These are phyloP conservation scores for Botrytis pseudocinerea DNA, from an alignment of 2,329 filamentous ascomycete genomes.

Conservation along the genomic window DNA sequence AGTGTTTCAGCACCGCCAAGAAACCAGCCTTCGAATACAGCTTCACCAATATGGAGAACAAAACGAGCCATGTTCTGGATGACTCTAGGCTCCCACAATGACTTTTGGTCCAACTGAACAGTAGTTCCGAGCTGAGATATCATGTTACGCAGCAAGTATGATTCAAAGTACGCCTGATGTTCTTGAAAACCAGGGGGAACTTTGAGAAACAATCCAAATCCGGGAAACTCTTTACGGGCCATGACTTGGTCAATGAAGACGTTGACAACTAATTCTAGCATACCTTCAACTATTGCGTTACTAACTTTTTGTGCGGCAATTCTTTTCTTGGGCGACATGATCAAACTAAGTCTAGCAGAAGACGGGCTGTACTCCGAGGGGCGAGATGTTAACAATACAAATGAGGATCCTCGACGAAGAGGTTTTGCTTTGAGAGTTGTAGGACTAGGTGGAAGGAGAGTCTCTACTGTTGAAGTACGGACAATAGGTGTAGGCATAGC, in stretches of 20 bases:
- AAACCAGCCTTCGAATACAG: conserved; percentile 96
- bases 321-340: conserved; percentile 60
- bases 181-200: conserved; percentile 91
- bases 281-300: conserved; percentile 70
- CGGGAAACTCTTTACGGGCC: conserved; percentile 83
- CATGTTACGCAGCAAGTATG: conserved; percentile 77
- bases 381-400: conserved; percentile 79
- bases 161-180: conserved; percentile 93
- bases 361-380: conserved; percentile 58
- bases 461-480: conserved; percentile 64
- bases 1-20: conserved; percentile 80
- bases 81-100: conserved; percentile 77
- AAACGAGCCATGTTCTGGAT: conserved; percentile 86
- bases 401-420: conserved; percentile 81
- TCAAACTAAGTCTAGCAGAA: conserved; percentile 61
- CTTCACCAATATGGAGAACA: conserved; percentile 78
- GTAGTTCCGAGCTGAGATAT: conserved; percentile 69
- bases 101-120: conserved; percentile 69
- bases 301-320: conserved; percentile 55
- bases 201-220: conserved; percentile 81
- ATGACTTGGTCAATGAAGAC: conserved; percentile 87
- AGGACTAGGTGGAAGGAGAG: conserved; percentile 48
- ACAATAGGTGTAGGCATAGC: conserved; percentile 68
- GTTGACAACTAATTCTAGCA: conserved; percentile 74
- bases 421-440: conserved; percentile 55